Evolutionary conservation across 306 rosid species (phyloP), one percentile per base, ranked within the genome.

Genomic region (Trifolium repens): DNA sequence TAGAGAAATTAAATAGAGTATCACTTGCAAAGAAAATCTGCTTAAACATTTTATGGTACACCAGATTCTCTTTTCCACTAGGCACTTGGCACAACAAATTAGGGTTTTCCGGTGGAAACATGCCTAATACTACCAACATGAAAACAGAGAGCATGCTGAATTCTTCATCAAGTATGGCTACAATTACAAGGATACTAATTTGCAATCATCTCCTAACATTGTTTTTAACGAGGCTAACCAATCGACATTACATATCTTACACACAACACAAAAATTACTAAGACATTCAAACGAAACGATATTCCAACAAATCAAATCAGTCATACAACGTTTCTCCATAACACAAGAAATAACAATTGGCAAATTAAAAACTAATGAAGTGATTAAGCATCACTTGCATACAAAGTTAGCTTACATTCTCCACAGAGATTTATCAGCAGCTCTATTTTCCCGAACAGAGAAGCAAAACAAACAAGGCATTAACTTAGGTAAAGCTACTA

Each of bases 41-140:
- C 16, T 49, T 49, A 49, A 49, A 13, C 14, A 5, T n/a, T 13
- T 49, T n/a, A 49, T 49, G 19, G 7, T 15, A 49, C 5, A 49
- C 55, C 22, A 49, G 19, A 15, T 14, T 49, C 17, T 49, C 55
- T 49, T 6, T n/a, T 10, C 62, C 34, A 9, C 62, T 22, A 35
- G 62, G 7, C 34, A 22, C 14, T 55, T 22, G 62, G 32, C 34
- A 24, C 62, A 55, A 30, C 30, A 30, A 30, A 55, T 22, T 9
- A 55, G 34, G 34, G 15, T 55, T 55, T 55, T 19, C 13, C 32
- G 8, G 32, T 55, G 62, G 62, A 55, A 9, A 55, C 62, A 55
- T 55, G 34, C 62, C 62, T 55, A 55, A 55, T 39, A 39, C 42
- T 55, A 55, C 32, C 62, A 59, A 58, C 63, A 58, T 16, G 47